Conservation (phyloP, 73 alveolate genomes). For the Symbiodinium natans region DNA sequence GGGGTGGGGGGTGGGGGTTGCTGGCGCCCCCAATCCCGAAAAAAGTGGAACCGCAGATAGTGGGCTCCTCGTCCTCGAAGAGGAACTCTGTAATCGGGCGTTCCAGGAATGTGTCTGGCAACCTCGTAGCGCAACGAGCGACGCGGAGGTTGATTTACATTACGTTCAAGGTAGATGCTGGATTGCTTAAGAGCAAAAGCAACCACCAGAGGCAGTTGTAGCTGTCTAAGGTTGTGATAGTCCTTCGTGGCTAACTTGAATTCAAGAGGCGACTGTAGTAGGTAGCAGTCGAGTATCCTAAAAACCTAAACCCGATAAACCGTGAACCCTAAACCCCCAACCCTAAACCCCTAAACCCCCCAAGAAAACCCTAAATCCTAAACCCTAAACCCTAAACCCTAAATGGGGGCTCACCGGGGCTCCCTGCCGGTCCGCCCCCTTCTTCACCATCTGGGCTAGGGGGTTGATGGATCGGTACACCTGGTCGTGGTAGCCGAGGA, state of each 20-base stretch:
- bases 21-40: no score
- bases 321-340: not conserved
- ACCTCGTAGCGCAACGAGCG: not conserved
- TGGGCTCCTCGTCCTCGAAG: slow-evolving; percentile 73
- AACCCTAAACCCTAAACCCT: not conserved
- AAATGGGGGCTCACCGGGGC: no score
- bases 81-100: slow-evolving; percentile 85
- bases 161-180: not conserved
- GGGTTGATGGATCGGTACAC: slow-evolving; percentile 93
- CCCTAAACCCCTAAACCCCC: not conserved
- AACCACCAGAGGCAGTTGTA: not conserved
- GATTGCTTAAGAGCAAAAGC: no score
- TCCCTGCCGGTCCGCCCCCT: slow-evolving; percentile 78
- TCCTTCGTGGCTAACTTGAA: no score
- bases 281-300: not conserved
- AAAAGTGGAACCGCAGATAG: no score
- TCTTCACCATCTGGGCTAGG: slow-evolving; percentile 90
- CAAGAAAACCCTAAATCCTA: not conserved
- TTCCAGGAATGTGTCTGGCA: slow-evolving; percentile 90
- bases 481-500: not conserved
- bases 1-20: no score
- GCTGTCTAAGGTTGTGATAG: no score
- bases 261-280: no score
- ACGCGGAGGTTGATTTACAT: not conserved
- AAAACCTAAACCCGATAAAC: not conserved